Evolutionary conservation across 2,329 filamentous ascomycete species (phyloP).

Genomic region (Colletotrichum sp.): DNA sequence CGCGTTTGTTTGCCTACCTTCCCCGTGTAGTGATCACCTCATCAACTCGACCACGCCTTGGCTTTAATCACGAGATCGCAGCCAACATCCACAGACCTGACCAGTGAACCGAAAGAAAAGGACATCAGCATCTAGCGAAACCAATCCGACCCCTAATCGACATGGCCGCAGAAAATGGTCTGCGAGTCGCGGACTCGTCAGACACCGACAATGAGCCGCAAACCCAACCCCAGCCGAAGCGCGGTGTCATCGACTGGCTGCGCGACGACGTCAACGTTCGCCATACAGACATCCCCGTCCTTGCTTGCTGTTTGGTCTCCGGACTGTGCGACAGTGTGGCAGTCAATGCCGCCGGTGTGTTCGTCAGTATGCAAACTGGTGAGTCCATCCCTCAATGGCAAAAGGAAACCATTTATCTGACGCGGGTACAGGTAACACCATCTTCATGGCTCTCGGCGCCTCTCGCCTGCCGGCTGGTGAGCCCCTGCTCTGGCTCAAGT

Average conservation of each 20-base stretch:
- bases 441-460: slow-evolving; percentile 66
- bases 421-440: slow-evolving; percentile 55
- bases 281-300: slow-evolving; percentile 38
- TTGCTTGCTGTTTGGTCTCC: slow-evolving; percentile 42
- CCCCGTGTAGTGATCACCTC: neutral
- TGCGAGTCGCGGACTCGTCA: slow-evolving; percentile 8
- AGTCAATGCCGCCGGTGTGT: slow-evolving; percentile 43
- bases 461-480: slow-evolving; percentile 54
- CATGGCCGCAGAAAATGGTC: slow-evolving; percentile 9
- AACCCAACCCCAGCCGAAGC: neutral
- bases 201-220: slow-evolving; percentile 9
- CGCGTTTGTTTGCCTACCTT: neutral
- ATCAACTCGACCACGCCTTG: neutral
- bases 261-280: slow-evolving; percentile 21
- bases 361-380: slow-evolving; percentile 45
- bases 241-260: slow-evolving; percentile 14
- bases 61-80: neutral
- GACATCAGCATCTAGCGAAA: neutral
- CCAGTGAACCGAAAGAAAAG: neutral
- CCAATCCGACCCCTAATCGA: neutral
- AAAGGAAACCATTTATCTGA: neutral
- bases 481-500: slow-evolving; percentile 58
- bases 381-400: neutral
- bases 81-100: neutral
- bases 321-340: slow-evolving; percentile 44